A percentile compares a stretch with the other conserved stretches of the same genome.
Conservation (phyloP, 441 rosid genomes). For the Cnidoscolus chayamansa region DNA sequence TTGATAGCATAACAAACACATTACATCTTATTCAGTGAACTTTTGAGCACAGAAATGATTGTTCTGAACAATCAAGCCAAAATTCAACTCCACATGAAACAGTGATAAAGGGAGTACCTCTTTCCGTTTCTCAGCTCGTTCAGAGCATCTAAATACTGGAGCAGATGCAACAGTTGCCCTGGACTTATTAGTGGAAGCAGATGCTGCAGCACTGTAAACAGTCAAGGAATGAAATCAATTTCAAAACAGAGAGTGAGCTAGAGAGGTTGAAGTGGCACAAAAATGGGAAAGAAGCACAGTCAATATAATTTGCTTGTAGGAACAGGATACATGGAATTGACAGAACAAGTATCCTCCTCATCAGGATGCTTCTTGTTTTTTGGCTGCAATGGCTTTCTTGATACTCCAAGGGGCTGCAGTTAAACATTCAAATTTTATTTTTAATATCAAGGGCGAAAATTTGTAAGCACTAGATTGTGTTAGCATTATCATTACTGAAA, state of each 20-base stretch:
- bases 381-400: conserved; percentile 83
- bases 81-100: conserved; percentile 15
- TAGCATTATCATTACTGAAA: background rate
- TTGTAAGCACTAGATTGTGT: background rate
- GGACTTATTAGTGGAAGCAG: conserved; percentile 45
- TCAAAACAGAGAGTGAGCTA: conserved; percentile 8
- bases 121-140: conserved; percentile 82
- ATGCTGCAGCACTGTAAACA: conserved; percentile 45
- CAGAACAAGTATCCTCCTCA: conserved; percentile 78
- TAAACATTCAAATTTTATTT: conserved; percentile 16
- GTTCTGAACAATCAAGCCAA: background rate
- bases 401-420: conserved; percentile 40
- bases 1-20: conserved; percentile 25
- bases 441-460: conserved; percentile 11
- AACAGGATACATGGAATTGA: conserved; percentile 66
- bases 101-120: conserved; percentile 49
- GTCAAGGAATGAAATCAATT: conserved; percentile 32
- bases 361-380: conserved; percentile 82
- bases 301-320: conserved; percentile 14
- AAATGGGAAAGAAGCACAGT: conserved; percentile 3
- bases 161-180: conserved; percentile 46
- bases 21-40: conserved; percentile 4
- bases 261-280: background rate
- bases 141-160: conserved; percentile 67
- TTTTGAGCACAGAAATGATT: background rate